phyloP scores from a whole-genome alignment of 1,139 yeast genomes.

The Geotrichum reessii region DNA sequence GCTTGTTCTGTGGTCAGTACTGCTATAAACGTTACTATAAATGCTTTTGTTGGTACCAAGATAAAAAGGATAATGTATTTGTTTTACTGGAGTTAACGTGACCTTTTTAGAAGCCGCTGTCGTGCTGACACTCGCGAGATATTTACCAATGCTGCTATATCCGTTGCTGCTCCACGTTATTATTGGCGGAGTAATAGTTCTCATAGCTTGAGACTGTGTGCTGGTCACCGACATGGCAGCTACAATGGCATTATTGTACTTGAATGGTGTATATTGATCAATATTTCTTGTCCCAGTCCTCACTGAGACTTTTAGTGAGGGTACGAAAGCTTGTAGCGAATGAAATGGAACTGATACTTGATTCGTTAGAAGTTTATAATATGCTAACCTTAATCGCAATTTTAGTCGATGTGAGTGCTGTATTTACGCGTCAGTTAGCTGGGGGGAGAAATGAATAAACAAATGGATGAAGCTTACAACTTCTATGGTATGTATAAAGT shows the following conservation, averaged over 20 bases:
- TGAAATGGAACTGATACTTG: conserved; percentile 41
- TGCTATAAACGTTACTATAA: background rate
- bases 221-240: background rate
- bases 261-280: background rate
- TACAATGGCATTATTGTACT: background rate
- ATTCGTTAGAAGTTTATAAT: conserved; percentile 62
- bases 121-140: background rate
- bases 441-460: background rate
- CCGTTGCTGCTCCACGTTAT: background rate
- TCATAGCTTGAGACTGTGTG: background rate
- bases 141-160: background rate
- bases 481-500: background rate
- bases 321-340: conserved; percentile 27
- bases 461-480: background rate
- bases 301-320: conserved; percentile 15
- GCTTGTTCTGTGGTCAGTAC: background rate
- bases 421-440: background rate
- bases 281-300: background rate
- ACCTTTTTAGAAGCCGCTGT: background rate
- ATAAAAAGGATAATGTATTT: conserved; percentile 12
- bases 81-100: conserved; percentile 5
- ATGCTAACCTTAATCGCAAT: conserved; percentile 68
- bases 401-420: conserved; percentile 58
- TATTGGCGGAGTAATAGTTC: background rate
- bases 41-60: background rate